These are phyloP conservation scores for Aureococcus anophagefferens DNA, from an alignment of 108 stramenopile species.

Conservation along the genomic window DNA sequence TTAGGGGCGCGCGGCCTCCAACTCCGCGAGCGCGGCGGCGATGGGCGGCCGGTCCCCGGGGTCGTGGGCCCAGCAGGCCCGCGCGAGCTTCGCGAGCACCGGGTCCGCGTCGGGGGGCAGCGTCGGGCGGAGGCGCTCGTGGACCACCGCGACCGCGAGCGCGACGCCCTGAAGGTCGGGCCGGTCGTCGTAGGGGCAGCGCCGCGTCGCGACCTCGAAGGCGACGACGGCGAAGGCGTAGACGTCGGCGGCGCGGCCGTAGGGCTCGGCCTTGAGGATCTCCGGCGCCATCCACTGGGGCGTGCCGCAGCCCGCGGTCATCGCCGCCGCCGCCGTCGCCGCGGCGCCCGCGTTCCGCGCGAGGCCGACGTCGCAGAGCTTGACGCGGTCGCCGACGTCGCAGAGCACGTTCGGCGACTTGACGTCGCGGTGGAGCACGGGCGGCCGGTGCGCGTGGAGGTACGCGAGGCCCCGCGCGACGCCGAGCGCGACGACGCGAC, in stretches of 20 bases:
- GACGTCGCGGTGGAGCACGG: slow-evolving; percentile 83
- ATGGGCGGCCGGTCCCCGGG: background rate
- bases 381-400: slow-evolving; percentile 72
- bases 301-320: slow-evolving; percentile 71
- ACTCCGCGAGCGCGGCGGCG: background rate
- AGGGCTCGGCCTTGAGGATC: background rate
- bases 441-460: slow-evolving; percentile 72
- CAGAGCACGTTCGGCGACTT: slow-evolving; percentile 79
- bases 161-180: background rate
- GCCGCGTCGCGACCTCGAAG: background rate
- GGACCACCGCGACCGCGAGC: background rate
- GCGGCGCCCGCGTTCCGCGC: slow-evolving; percentile 55
- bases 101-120: background rate
- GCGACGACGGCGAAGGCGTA: slow-evolving; percentile 3
- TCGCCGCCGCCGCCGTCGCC: background rate
- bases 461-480: slow-evolving; percentile 86
- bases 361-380: slow-evolving; percentile 88
- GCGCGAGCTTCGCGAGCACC: background rate
- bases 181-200: background rate
- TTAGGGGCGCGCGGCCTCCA: no score
- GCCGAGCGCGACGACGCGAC: slow-evolving; percentile 56
- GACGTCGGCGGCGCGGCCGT: background rate
- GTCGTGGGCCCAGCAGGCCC: slow-evolving; percentile 3
- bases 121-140: background rate
- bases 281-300: slow-evolving; percentile 94